Percentiles rank a stretch among this genome's conserved stretches.
These are phyloP conservation scores for Trypanosoma theileri DNA, from an alignment of 208 protist genomes.

Conservation along the genomic window DNA sequence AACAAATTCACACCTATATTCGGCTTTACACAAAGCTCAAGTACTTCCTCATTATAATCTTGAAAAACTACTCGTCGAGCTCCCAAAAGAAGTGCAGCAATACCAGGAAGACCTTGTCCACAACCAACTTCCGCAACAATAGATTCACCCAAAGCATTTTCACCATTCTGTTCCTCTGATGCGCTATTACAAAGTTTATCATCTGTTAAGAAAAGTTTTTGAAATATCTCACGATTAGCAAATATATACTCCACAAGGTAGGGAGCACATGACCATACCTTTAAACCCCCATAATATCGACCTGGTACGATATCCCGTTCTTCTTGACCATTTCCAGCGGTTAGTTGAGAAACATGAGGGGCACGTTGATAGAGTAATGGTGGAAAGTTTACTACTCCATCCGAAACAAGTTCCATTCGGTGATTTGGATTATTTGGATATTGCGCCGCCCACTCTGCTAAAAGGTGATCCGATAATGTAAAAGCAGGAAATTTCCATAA, in stretches of 20 bases:
- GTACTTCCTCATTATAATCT: constrained; percentile 89
- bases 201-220: constrained; percentile 11
- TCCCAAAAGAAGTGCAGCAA: constrained; percentile 64
- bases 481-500: constrained; percentile 16
- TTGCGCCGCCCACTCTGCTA: constrained; percentile 15
- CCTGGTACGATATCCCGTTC: constrained; percentile 81
- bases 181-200: background rate
- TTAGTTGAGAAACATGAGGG: constrained; percentile 40
- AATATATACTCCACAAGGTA: constrained; percentile 51
- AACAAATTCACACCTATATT: constrained; percentile 66
- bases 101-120: constrained; percentile 70
- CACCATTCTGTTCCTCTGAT: background rate
- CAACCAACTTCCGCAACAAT: constrained; percentile 80
- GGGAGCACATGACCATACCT: constrained; percentile 87
- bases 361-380: constrained; percentile 44
- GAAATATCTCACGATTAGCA: constrained; percentile 36
- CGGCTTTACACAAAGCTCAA: constrained; percentile 65
- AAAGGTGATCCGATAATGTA: constrained; percentile 6
- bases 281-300: constrained; percentile 86
- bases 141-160: background rate
- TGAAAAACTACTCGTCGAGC: constrained; percentile 64
- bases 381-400: background rate
- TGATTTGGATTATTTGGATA: constrained; percentile 11
- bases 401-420: constrained; percentile 10
- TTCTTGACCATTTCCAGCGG: constrained; percentile 24